Percentiles rank a stretch among this genome's conserved stretches.
phyloP scores from a whole-genome alignment of 257 asterid species.

The Ligustrum vulgare region DNA sequence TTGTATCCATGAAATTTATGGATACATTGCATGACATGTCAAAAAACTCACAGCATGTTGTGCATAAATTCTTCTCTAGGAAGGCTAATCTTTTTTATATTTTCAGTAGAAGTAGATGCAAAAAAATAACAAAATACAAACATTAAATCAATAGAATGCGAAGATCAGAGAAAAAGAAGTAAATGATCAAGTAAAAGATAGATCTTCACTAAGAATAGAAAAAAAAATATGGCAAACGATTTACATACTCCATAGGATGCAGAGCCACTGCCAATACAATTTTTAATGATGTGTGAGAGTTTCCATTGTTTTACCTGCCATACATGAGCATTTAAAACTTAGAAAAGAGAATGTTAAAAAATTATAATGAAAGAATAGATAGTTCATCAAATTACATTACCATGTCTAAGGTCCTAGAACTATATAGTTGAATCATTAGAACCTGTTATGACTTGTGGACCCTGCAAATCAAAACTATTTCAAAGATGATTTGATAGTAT shows the following conservation, averaged over 20 bases:
- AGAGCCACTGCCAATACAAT: conserved; percentile 86
- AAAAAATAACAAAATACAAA: conserved; percentile 53
- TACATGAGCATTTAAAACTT: conserved; percentile 22
- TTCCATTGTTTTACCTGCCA: conserved; percentile 79
- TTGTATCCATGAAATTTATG: background rate
- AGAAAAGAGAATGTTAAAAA: conserved; percentile 19
- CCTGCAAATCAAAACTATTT: conserved; percentile 51
- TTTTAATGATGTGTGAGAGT: conserved; percentile 88
- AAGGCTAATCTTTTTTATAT: conserved; percentile 82
- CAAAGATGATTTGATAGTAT: background rate
- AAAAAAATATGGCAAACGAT: background rate
- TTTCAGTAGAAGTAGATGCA: conserved; percentile 98
- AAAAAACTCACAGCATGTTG: conserved; percentile 91
- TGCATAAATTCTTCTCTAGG: conserved; percentile 97
- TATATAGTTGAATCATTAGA: conserved; percentile 91
- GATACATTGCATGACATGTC: conserved; percentile 2
- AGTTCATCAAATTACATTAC: conserved; percentile 31
- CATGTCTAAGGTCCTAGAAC: conserved; percentile 86
- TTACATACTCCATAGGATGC: conserved; percentile 75
- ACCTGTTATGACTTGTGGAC: conserved; percentile 97
- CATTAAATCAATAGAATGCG: conserved; percentile 18
- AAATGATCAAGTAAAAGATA: conserved; percentile 5
- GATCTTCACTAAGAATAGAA: background rate
- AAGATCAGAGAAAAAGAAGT: conserved; percentile 10
- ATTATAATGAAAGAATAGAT: background rate